Percentiles rank a stretch among this genome's conserved stretches.
Evolutionary conservation across 2,329 filamentous ascomycete species (phyloP).

Genomic region (Seiridium cupressi): DNA sequence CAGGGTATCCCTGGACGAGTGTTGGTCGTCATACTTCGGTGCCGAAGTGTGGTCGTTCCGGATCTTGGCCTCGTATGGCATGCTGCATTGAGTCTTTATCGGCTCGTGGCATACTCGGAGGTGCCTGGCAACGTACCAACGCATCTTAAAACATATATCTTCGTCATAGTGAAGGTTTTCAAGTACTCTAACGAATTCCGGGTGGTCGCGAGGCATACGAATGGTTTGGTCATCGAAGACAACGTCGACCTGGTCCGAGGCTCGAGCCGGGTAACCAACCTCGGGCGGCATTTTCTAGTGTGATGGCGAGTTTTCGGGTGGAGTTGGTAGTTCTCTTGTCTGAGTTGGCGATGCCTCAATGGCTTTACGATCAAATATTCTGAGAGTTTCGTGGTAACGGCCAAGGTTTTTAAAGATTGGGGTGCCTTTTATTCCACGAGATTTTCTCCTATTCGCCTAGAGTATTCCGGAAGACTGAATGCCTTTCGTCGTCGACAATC

Average conservation of each 20-base stretch:
- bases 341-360: too few species aligned
- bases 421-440: too few species aligned
- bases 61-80: neutral
- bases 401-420: too few species aligned
- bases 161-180: neutral
- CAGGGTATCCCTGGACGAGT: neutral
- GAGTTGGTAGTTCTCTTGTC: too few species aligned
- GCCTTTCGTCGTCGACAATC: too few species aligned
- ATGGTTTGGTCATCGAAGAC: neutral
- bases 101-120: neutral
- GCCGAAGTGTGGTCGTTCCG: neutral
- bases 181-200: neutral
- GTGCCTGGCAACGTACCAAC: neutral
- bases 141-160: neutral
- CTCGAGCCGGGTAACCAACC: neutral
- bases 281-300: neutral
- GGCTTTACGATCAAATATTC: too few species aligned
- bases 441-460: too few species aligned
- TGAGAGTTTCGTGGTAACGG: too few species aligned
- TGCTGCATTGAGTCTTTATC: neutral
- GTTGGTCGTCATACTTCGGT: neutral
- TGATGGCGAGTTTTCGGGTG: neutral
- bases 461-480: too few species aligned
- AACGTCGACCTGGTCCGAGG: neutral
- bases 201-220: neutral